These are phyloP conservation scores for Boletales sp. DNA, from an alignment of 768 basidiomycete species.

Conservation along the genomic window DNA sequence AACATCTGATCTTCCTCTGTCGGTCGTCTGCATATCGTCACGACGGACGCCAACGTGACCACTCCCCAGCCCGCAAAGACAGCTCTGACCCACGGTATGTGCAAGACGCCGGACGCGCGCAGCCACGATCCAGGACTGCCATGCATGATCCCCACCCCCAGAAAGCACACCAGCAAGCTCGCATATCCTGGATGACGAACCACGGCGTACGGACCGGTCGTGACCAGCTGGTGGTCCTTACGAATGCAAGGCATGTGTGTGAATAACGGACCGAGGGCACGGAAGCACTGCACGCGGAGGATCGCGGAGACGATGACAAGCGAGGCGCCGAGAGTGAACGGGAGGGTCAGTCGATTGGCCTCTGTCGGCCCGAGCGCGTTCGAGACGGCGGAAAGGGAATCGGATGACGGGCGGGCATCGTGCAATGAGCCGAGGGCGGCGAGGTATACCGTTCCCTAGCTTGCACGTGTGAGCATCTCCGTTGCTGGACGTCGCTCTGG, in stretches of 20 bases:
- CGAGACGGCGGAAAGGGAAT: neutral
- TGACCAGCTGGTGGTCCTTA: conserved; percentile 23
- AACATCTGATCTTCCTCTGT: conserved; percentile 20
- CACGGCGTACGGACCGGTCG: conserved; percentile 22
- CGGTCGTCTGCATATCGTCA: conserved; percentile 12
- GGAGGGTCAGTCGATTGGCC: conserved; percentile 1
- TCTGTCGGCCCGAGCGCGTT: conserved; percentile 6
- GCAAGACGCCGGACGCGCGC: conserved; percentile 2
- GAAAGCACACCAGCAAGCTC: neutral
- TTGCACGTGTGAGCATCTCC: neutral
- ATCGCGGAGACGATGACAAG: conserved; percentile 2
- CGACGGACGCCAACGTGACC: neutral
- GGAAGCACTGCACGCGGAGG: conserved; percentile 7
- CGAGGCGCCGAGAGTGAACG: conserved; percentile 5
- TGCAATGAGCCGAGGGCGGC: neutral
- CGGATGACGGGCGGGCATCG: neutral
- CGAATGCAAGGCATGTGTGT: conserved; percentile 18
- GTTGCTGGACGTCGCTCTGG: too few species aligned
- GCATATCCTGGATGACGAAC: conserved; percentile 31
- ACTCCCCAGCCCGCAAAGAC: neutral
- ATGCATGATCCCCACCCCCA: neutral
- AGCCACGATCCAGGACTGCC: conserved; percentile 3
- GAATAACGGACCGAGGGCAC: conserved; percentile 17
- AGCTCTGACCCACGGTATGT: neutral
- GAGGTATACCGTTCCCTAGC: neutral